These are phyloP conservation scores for Aethionema arabicum DNA, from an alignment of 345 rosid genomes.

Conservation along the genomic window DNA sequence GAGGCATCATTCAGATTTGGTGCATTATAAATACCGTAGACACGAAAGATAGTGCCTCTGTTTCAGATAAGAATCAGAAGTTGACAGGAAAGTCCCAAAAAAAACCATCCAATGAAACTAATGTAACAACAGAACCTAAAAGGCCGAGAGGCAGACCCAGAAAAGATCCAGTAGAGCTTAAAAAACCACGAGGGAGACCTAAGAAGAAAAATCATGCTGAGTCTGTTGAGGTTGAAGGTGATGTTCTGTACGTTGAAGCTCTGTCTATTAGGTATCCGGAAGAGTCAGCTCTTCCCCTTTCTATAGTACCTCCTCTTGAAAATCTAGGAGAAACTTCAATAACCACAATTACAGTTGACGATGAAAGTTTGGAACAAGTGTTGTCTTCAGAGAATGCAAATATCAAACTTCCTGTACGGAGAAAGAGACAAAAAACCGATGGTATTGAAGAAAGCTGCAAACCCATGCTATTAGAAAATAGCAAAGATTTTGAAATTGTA, in stretches of 20 bases:
- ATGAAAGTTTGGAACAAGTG: slow-evolving; percentile 24
- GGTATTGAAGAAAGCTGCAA: slow-evolving; percentile 32
- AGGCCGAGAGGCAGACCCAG: slow-evolving; percentile 58
- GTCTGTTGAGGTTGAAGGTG: slow-evolving; percentile 35
- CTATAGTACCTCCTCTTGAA: slow-evolving; percentile 37
- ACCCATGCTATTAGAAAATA: slow-evolving; percentile 25
- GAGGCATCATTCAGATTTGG: slow-evolving; percentile 92
- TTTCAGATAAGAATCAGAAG: slow-evolving; percentile 33
- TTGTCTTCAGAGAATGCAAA: slow-evolving; percentile 36
- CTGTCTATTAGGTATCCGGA: slow-evolving; percentile 52
- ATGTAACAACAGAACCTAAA: slow-evolving; percentile 32
- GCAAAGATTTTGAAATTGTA: slow-evolving; percentile 32
- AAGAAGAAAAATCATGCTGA: slow-evolving; percentile 35
- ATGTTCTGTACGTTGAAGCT: slow-evolving; percentile 41
- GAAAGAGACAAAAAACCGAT: slow-evolving; percentile 38
- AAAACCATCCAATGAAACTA: slow-evolving; percentile 25
- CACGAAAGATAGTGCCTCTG: slow-evolving; percentile 34
- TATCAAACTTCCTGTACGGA: slow-evolving; percentile 31
- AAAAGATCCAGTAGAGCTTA: slow-evolving; percentile 43
- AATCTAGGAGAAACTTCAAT: slow-evolving; percentile 34
- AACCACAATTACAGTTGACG: slow-evolving; percentile 28
- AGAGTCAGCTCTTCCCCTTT: slow-evolving; percentile 40
- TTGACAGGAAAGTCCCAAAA: slow-evolving; percentile 18
- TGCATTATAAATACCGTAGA: slow-evolving; percentile 49
- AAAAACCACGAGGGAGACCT: slow-evolving; percentile 39